Evolutionary conservation across 495 filamentous ascomycete genomes (phyloP), one percentile per base, ranked within the genome.

Genomic region (Trypethelium eluteriae): DNA sequence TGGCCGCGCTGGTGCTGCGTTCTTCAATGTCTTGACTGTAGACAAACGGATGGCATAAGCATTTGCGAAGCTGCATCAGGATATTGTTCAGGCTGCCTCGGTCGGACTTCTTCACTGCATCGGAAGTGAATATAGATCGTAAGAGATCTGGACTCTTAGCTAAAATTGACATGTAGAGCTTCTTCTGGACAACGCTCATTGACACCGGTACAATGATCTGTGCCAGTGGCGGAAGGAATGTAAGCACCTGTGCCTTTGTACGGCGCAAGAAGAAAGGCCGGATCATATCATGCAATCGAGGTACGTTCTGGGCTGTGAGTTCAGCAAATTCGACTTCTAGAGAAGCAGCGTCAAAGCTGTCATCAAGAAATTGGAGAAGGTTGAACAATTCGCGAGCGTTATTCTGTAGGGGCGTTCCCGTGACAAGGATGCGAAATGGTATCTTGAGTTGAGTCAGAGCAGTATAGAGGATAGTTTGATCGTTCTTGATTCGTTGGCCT

Each of bases 381-480:
- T 96, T 99, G 77, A 98, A 97, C 2, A 99, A 76, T 73, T 99
- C 94, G 65, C 91, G 81, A 59, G 90, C 89, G 74, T 96, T 98
- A 72, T 99, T 99, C 69, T 99, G 94, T 57, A 99, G 78, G 0
- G 94, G 94, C 0, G 94, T 98, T 0, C 86, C 76, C 0, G 94
- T 98, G 34, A 99, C 80, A 11, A 99, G 81, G 34, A 95, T 79
- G 66, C 90, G 89, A 73, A 91, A 96, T 0, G 86, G 86, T 44
- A 89, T 85, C 32, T 87, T 90, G 70, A 96, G 82, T 7, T 81
- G 78, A 34, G 78, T 82, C 12, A 99, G 81, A 3, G 88, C 84
- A 61, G 79, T 80, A 75, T 97, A 97, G 3, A 97, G 85, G 10
- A 85, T 78, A 50, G 88, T 92, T 71, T 88, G 86, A 70, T 97